Evolutionary conservation across 2,329 filamentous ascomycete species (phyloP).

Genomic region (Fusarium sterilihyphosum): DNA sequence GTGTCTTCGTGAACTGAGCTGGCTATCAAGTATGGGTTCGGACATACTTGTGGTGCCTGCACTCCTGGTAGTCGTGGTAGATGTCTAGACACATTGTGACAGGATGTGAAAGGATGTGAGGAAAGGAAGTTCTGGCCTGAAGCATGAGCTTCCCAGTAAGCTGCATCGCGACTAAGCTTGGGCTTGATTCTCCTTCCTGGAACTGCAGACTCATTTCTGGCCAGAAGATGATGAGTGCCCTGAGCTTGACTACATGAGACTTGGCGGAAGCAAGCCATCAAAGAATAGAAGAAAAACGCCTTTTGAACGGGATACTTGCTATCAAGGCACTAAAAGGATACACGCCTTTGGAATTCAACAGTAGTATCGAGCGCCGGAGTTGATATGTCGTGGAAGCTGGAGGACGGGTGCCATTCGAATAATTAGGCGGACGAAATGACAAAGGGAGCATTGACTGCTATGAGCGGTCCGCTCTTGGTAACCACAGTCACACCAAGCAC

Average conservation of each 20-base stretch:
- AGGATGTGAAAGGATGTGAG: not conserved
- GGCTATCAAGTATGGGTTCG: not conserved
- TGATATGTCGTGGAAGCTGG: not conserved
- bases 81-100: constrained; percentile 1
- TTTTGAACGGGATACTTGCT: not conserved
- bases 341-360: not conserved
- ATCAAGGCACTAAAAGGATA: not conserved
- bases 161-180: not conserved
- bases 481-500: not conserved
- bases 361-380: not conserved
- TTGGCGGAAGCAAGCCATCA: not conserved
- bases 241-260: not conserved
- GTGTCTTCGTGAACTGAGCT: not conserved
- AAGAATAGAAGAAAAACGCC: not conserved
- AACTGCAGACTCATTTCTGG: not conserved
- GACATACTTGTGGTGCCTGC: not conserved
- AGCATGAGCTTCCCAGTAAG: not conserved
- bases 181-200: not conserved
- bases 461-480: not conserved
- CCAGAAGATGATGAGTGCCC: not conserved
- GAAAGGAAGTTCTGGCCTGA: not conserved
- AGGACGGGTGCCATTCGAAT: too few species aligned
- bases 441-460: not conserved
- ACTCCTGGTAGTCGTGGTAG: not conserved
- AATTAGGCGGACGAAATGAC: not conserved